Evolutionary conservation across 768 basidiomycete species (phyloP), one percentile per base, ranked within the genome.

Genomic region (Trametes punicea): DNA sequence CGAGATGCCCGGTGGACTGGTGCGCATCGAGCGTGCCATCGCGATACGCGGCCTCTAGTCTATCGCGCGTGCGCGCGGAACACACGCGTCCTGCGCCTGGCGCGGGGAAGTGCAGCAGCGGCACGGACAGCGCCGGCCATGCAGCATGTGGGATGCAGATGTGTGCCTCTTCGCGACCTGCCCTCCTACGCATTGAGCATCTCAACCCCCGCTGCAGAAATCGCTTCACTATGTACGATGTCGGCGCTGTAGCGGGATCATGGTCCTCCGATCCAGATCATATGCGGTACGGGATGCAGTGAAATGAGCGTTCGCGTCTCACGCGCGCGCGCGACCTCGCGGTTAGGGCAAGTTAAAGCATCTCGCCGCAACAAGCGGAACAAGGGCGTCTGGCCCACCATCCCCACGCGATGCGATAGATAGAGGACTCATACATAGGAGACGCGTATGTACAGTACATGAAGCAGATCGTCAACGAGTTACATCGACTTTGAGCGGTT

Each of bases 51-150:
- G 8, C n/a, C 5, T 33, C 36, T 45, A 21, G 56, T 39, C 46
- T 42, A 25, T 47, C 25, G 23, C 21, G 30, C 13, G 42, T 44
- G 21, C 41, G 48, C 47, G 52, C 55, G 39, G 55, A 30, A 9
- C n/a, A 40, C 58, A 60, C 36, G 58, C 49, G 36, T 34, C 6
- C 18, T 51, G 44, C 48, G 53, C 53, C 52, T 46, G 58, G 57
- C 39, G 41, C 20, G 46, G 39, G 30, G 39, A 47, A 13, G 33
- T 27, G 27, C 27, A n/a, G n/a, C 26, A 29, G 11, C 4, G 4
- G 34, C 10, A 11, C 9, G 34, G 4, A 11, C 34, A 11, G 34
- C 34, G 10, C n/a, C 36, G 9, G 18, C 42, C 42, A 26, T 26
- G 42, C 42, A 13, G 42, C 15, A 21, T 9, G 18, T 1, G 18